Evolutionary conservation across 768 basidiomycete species (phyloP).

Genomic region (Mycena albidolilacea): DNA sequence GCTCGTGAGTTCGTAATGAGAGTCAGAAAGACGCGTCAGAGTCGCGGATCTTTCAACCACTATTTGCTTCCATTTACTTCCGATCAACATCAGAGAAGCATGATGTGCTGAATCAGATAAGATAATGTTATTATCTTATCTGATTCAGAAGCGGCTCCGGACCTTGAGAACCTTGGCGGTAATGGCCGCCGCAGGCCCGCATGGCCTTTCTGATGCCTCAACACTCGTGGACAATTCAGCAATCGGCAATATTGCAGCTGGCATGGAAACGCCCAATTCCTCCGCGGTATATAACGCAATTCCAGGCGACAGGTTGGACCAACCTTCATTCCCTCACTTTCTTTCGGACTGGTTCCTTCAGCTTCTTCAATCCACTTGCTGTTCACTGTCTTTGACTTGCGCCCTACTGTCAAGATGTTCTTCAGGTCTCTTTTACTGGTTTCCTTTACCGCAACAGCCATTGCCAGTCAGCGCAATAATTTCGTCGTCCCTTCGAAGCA

Average conservation of each 20-base stretch:
- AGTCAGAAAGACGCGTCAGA: too few relatives aligned
- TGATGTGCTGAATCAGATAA: too few relatives aligned
- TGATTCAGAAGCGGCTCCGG: neutral
- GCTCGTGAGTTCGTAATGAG: conserved; percentile 18
- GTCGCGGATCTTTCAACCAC: too few relatives aligned
- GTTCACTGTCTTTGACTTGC: conserved; percentile 32
- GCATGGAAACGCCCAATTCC: conserved; percentile 3
- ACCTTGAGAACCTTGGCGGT: too few relatives aligned
- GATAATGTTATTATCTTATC: neutral
- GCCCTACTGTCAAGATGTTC: conserved; percentile 37
- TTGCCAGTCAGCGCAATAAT: conserved; percentile 23
- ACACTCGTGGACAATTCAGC: neutral
- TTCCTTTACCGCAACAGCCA: conserved; percentile 34
- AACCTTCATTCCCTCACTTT: conserved; percentile 30
- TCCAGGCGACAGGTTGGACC: neutral
- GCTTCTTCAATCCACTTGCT: conserved; percentile 38
- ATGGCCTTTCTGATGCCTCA: too few relatives aligned
- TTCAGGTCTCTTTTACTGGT: conserved; percentile 38
- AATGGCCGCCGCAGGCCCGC: too few relatives aligned
- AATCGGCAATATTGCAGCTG: neutral
- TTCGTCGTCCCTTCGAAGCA: neutral
- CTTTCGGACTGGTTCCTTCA: conserved; percentile 40
- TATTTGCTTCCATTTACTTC: conserved; percentile 4
- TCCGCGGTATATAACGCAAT: neutral
- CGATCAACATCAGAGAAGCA: neutral